phyloP scores from a whole-genome alignment of 768 basidiomycete genomes.

The Tylopilus sp. region DNA sequence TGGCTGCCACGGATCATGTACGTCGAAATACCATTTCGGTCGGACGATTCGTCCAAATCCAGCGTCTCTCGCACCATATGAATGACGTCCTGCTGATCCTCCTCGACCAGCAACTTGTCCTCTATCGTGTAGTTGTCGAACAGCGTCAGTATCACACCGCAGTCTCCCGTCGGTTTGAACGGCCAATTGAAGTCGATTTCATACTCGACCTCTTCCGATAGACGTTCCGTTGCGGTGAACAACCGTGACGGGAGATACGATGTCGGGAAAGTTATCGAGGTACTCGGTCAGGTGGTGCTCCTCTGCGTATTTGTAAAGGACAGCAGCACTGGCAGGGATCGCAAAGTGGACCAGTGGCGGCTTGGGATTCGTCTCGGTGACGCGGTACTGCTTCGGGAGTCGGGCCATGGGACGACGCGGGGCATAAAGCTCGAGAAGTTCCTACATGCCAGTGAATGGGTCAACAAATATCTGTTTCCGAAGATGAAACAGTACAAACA shows the following conservation, averaged over 20 bases:
- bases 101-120: not conserved
- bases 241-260: not conserved
- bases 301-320: not conserved
- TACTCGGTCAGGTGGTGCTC: not conserved
- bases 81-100: not conserved
- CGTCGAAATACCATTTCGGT: not conserved
- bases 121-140: not conserved
- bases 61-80: not conserved
- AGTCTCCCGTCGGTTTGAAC: not conserved
- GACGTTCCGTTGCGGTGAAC: not conserved
- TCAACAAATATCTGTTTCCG: not conserved
- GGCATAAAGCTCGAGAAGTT: not conserved
- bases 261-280: not conserved
- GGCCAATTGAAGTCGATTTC: not conserved
- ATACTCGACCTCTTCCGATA: not conserved
- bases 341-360: not conserved
- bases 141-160: not conserved
- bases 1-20: not conserved
- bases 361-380: not conserved
- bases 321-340: not conserved
- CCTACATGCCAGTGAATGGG: not conserved
- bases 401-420: not conserved
- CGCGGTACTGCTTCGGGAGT: not conserved
- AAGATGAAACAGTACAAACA: not conserved
- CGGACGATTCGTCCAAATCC: not conserved